Conservation (phyloP, 2,329 filamentous ascomycete species). For the Proliferodiscus dingleyae region DNA sequence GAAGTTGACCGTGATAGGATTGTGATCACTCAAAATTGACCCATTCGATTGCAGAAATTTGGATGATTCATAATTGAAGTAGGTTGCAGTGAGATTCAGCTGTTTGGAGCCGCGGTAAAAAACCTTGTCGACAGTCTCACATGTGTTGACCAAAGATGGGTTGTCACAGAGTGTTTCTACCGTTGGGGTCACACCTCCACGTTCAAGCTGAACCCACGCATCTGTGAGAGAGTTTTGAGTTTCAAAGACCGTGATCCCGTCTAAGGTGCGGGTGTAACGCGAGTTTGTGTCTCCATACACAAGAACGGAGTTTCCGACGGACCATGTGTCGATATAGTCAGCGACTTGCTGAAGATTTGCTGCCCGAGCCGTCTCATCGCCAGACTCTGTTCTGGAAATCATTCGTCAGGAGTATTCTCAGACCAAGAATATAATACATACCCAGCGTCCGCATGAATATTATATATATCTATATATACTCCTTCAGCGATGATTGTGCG, state of each 20-base stretch:
- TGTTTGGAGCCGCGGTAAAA: slow-evolving; percentile 47
- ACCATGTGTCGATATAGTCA: slow-evolving; percentile 51
- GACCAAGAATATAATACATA: slow-evolving; percentile 15
- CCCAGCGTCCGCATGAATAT: slow-evolving; percentile 63
- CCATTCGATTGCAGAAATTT: slow-evolving; percentile 55
- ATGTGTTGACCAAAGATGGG: slow-evolving; percentile 47
- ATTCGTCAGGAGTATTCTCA: neutral
- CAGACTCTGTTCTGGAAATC: slow-evolving; percentile 35
- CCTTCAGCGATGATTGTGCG: slow-evolving; percentile 46
- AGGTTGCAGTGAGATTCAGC: slow-evolving; percentile 42
- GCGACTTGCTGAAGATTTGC: slow-evolving; percentile 56
- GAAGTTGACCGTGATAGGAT: slow-evolving; percentile 56
- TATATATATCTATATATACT: slow-evolving; percentile 59
- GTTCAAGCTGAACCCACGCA: slow-evolving; percentile 53
- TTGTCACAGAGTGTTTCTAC: slow-evolving; percentile 48
- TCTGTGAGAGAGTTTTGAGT: slow-evolving; percentile 50
- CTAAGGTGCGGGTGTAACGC: slow-evolving; percentile 53
- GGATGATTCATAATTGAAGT: slow-evolving; percentile 50
- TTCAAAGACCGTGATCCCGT: slow-evolving; percentile 48
- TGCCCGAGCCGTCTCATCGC: slow-evolving; percentile 51
- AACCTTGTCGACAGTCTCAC: slow-evolving; percentile 65
- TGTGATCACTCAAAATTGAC: slow-evolving; percentile 57
- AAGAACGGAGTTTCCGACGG: slow-evolving; percentile 55
- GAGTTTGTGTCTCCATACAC: slow-evolving; percentile 63
- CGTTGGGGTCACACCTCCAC: slow-evolving; percentile 42